Percentiles rank a stretch among this genome's conserved stretches.
phyloP scores from a whole-genome alignment of 228 moss, liverwort and hornwort species.

The Sphagnum magellanicum region DNA sequence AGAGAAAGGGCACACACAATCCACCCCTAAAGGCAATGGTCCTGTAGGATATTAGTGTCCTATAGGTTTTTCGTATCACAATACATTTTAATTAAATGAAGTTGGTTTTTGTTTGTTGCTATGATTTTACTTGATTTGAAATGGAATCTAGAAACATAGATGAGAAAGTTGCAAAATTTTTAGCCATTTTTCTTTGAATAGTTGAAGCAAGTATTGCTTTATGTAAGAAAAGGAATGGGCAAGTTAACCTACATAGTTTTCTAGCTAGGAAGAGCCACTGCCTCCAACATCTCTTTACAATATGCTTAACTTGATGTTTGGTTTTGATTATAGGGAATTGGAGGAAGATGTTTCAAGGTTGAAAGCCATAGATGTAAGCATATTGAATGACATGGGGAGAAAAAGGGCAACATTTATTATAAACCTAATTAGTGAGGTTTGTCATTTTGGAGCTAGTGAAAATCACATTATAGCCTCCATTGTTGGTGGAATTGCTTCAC shows the following conservation, averaged over 20 bases:
- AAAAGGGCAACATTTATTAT: constrained; percentile 62
- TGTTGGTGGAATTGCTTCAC: constrained; percentile 92
- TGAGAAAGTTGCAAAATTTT: too few species aligned
- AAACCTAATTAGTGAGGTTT: constrained; percentile 74
- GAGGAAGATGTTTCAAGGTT: constrained; percentile 75
- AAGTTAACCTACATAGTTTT: background rate
- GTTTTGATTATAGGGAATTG: constrained; percentile 42
- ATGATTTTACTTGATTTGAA: background rate
- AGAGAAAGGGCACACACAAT: background rate
- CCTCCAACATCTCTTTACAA: background rate
- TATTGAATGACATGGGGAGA: constrained; percentile 76
- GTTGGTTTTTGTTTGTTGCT: background rate
- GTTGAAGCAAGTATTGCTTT: background rate
- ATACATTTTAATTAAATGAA: background rate
- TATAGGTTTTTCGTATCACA: background rate
- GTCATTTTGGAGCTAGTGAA: constrained; percentile 92
- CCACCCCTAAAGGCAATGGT: background rate
- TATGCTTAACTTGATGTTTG: background rate
- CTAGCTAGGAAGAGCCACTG: background rate
- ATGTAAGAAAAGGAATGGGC: background rate
- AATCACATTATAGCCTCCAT: constrained; percentile 89
- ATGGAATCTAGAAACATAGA: background rate
- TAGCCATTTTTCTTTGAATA: too few species aligned
- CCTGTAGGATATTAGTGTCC: background rate
- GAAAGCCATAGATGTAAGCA: constrained; percentile 53